Base-by-base conservation (phyloP, 2,329 filamentous ascomycete species). In the Colletotrichum aenigma region DNA sequence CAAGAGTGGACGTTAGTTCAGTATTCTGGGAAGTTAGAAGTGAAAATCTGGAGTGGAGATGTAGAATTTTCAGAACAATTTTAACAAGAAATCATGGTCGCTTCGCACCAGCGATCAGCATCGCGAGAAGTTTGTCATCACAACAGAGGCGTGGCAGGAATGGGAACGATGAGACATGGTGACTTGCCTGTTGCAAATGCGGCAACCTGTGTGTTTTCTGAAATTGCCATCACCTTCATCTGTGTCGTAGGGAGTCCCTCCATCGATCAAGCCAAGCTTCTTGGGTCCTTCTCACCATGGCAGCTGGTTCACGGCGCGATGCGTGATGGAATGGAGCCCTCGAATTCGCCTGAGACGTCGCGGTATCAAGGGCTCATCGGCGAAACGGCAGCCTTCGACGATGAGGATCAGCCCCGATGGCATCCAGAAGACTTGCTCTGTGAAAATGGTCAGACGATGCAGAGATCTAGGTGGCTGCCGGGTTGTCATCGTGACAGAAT, bases 1-100 rank as follows among this genome's bases (percentile, higher is more conserved):
- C 10, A 52, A 52, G 2, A 1, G 1, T 12, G 43, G 1, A 48
- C 2, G 43, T 52, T 7, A 52, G 43, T 21, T 5, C 9, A 48
- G 0, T 48, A 21, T 48, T 13, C 43, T 48, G 4, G 4, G 0
- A 7, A 48, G 3, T 21, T 21, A 0, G 10, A 48, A 6, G 4
- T n/a, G 18, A 48, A 6, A 12, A 10, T 1, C 3, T 4, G 38
- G 9, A n/a, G 38, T 6, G 5, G 3, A 12, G 9, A 48, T 48
- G 9, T 6, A 12, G 9, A 21, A 5, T 48, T 43, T 43, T 48
- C 43, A 52, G n/a, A 4, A 4, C 43, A 52, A 52, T 21, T 52
- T 13, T 1, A 21, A 7, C 3, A 52, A 48, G 43, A 13, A 13
- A 52, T 52, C 43, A 52, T 4, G 0, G 6, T 21, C n/a, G 43